Evolutionary conservation across 345 rosid genomes (phyloP).

Genomic region (Ceriops tagal): DNA sequence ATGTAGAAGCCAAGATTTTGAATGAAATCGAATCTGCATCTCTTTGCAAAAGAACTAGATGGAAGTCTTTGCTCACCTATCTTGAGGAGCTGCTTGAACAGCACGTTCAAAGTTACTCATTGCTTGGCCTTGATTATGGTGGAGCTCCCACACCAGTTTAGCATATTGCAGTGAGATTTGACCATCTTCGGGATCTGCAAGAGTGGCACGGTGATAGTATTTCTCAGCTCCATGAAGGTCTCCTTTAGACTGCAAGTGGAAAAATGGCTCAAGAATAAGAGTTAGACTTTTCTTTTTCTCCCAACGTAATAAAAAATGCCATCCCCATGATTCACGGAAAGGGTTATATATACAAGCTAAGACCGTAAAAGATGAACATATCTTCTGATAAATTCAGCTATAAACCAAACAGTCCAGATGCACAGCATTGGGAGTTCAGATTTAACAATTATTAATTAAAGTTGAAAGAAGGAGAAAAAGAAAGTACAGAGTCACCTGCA

Average conservation of each 20-base stretch:
- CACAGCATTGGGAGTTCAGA: no score
- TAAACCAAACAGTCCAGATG: no score
- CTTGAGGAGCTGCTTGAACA: conserved; percentile 53
- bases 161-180: conserved; percentile 55
- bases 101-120: conserved; percentile 59
- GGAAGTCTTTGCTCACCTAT: conserved; percentile 42
- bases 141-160: conserved; percentile 63
- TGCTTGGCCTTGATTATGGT: conserved; percentile 58
- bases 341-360: neutral
- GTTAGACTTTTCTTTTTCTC: no score
- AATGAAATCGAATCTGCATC: neutral
- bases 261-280: neutral
- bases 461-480: neutral
- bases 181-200: conserved; percentile 66
- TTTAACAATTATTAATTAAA: neutral
- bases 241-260: conserved; percentile 53
- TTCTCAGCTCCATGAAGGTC: conserved; percentile 69
- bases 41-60: neutral
- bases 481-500: conserved; percentile 44
- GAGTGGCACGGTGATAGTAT: conserved; percentile 52
- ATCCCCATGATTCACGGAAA: no score
- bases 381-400: neutral
- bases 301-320: no score
- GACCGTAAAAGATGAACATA: neutral
- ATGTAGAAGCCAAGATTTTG: neutral